Evolutionary conservation across 495 filamentous ascomycete species (phyloP), one percentile per base, ranked within the genome.

Genomic region (Trichoderma virens): DNA sequence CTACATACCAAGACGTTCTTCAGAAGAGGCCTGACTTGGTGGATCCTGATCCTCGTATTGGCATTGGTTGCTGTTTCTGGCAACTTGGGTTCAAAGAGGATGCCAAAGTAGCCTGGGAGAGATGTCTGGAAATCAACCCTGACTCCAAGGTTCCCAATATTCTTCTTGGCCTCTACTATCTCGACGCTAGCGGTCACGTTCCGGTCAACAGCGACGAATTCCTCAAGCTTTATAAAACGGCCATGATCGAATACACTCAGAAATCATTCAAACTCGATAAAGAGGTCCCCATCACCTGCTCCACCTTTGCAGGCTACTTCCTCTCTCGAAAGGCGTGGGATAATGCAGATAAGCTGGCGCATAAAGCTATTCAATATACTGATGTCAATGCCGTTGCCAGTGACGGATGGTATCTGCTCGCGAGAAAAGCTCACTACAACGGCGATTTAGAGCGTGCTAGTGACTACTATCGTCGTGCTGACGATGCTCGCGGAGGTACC

Each of bases 221-320:
- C 69, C 85, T 87, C 30, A 80, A 79, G 30, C 75, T 92, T 25
- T 97, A 96, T 78, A 95, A 91, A 74, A 89, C 91, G 70, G 93
- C 93, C 35, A 97, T 98, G 87, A 93, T 85, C 0, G 85, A 93
- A 67, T 96, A 94, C 73, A 97, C 90, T 0, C 92, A 96, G 69
- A 91, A 90, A 64, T 88, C 94, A 2, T 97, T 96, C 78, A 97
- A 97, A 73, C 71, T 93, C n/a, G 92, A 98, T 75, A 95, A 93
- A 77, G 88, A 92, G 73, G 87, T 91, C 56, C 93, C 94, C 0
- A 80, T 97, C 71, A 92, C 92, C 14, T 97, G 92, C 68, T 86
- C 91, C 28, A 88, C 92, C 4, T 96, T 98, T 72, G 91, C 90
- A 59, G 79, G 85, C 62, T 97, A 94, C 75, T 97, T 96, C 77